Evolutionary conservation across 2,329 filamentous ascomycete genomes (phyloP), one percentile per base, ranked within the genome.

Genomic region (Remersonia thermophila): DNA sequence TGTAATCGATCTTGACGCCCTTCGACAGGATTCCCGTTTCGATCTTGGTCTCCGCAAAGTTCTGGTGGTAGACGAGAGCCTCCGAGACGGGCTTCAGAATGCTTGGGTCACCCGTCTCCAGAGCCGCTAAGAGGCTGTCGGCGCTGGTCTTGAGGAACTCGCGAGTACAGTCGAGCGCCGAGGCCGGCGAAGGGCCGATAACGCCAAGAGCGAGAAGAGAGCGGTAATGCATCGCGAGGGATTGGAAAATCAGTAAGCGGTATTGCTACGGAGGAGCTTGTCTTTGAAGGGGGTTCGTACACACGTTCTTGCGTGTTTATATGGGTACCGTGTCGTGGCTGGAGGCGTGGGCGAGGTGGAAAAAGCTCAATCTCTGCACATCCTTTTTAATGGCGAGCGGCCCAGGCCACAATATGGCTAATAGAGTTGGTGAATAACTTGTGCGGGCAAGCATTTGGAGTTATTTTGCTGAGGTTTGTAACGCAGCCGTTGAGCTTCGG

Each of bases 1-100:
- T 45, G 43, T 47, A 45, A 41, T 52, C 48, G 34, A 52, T 47
- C 20, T 43, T 43, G 30, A 52, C 29, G 16, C 49, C 26, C 13
- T 37, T 42, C 7, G 44, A 33, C n/a, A 53, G 37, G 28, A 49
- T 49, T 11, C 50, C 46, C 3, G 42, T 32, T 16, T 37, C 30
- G 31, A 49, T 35, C 10, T 37, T 29, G 16, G 43, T 39, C 0
- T 32, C 16, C 12, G 36, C 33, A 12, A 28, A 40, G 33, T 50
- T 50, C 33, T 50, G 42, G 14, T 37, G 37, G 39, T 50, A 50
- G 9, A 32, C 37, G 28, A 43, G 17, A 3, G 27, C 33, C 1
- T 37, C 23, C 1, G 41, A 35, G 13, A 43, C 29, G 4, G 45
- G 38, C 18, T 40, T 29, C 8, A 50, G 42, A 17, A 46, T 36